Conservation (phyloP, 768 basidiomycete species). For the Xanthoconium purpureum region DNA sequence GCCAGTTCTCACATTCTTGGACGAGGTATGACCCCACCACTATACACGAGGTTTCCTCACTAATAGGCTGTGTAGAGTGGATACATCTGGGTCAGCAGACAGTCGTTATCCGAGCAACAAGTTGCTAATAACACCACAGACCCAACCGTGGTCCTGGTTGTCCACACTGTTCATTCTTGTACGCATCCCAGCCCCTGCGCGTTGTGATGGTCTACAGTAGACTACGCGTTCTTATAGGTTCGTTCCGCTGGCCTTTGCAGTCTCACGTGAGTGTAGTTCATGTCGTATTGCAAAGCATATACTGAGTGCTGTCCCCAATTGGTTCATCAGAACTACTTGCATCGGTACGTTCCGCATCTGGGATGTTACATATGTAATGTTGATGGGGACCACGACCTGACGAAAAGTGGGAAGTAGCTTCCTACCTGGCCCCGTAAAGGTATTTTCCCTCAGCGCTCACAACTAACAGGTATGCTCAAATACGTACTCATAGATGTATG, state of each 20-base stretch:
- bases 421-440: background rate
- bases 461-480: background rate
- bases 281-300: background rate
- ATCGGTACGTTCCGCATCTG: conserved; percentile 1
- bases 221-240: background rate
- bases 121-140: background rate
- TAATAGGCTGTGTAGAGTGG: background rate
- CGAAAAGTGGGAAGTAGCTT: conserved; percentile 8
- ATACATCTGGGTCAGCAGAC: conserved; percentile 9
- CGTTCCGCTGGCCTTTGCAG: conserved; percentile 4
- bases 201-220: background rate
- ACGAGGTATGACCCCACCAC: background rate
- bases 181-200: background rate
- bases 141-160: conserved; percentile 3
- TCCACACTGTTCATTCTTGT: conserved; percentile 11
- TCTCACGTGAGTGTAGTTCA: too few relatives aligned
- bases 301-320: background rate
- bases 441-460: background rate
- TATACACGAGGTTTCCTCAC: background rate
- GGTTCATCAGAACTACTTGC: background rate
- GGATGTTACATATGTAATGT: background rate
- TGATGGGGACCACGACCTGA: background rate
- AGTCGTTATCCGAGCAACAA: background rate
- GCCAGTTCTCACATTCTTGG: conserved; percentile 9
- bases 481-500: background rate